Percentiles rank a stretch among this genome's conserved stretches.
Evolutionary conservation across 2,329 filamentous ascomycete species (phyloP).

Genomic region (Metarhizium rileyi): DNA sequence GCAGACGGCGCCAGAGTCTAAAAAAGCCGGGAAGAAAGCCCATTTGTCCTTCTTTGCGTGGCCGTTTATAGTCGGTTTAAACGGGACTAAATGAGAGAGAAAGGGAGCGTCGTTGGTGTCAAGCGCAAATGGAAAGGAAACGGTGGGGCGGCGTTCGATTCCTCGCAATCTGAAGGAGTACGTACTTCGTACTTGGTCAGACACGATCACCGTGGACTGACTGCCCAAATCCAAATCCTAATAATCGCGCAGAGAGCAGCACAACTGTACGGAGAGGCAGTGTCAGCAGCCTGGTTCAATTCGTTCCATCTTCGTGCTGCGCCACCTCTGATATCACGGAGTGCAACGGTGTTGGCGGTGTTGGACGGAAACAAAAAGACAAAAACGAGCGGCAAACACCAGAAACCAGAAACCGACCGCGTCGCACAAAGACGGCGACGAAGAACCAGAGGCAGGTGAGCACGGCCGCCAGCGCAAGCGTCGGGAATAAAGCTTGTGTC

Average conservation of each 20-base stretch:
- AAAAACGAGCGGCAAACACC: neutral
- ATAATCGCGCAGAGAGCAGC: neutral
- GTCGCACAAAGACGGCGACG: neutral
- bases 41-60: neutral
- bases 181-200: no score
- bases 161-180: no score
- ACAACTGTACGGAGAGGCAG: neutral
- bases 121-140: neutral
- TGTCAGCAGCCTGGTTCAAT: no score
- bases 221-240: no score
- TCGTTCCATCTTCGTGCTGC: neutral
- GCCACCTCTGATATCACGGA: neutral
- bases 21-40: neutral
- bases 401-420: neutral
- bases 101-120: neutral
- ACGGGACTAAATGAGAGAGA: neutral
- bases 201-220: no score
- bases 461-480: neutral
- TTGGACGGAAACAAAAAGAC: no score
- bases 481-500: slow-evolving; percentile 7
- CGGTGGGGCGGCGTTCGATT: neutral
- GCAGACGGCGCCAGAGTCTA: neutral
- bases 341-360: no score
- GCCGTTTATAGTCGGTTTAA: neutral
- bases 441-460: neutral